These are phyloP conservation scores for Akanthomyces muscarius DNA, from an alignment of 2,329 filamentous ascomycete genomes.

Conservation along the genomic window DNA sequence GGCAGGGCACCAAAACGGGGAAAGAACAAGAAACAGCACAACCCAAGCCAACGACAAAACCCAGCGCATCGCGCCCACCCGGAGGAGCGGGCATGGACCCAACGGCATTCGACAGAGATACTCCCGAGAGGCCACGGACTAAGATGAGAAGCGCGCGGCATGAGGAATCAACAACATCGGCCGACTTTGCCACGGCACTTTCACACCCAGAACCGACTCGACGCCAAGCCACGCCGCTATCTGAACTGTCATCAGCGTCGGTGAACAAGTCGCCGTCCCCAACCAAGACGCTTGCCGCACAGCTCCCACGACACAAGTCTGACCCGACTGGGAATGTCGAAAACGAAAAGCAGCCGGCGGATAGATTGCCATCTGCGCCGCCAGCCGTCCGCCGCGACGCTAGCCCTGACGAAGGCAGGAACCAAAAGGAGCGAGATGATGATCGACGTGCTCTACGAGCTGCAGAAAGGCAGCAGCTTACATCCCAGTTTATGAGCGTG, in stretches of 20 bases:
- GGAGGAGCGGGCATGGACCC: conserved; percentile 34
- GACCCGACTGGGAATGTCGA: conserved; percentile 19
- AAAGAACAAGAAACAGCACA: conserved; percentile 8
- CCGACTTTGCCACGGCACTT: conserved; percentile 41
- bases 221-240: conserved; percentile 34
- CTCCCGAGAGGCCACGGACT: conserved; percentile 20
- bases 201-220: conserved; percentile 33
- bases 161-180: conserved; percentile 28
- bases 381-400: background rate
- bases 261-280: conserved; percentile 41
- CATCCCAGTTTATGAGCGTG: conserved; percentile 41
- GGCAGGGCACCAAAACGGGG: conserved; percentile 19
- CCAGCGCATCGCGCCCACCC: conserved; percentile 21
- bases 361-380: conserved; percentile 5
- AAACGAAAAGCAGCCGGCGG: conserved; percentile 2
- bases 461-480: conserved; percentile 39
- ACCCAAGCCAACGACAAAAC: conserved; percentile 5
- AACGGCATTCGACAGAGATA: conserved; percentile 37
- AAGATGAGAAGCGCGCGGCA: conserved; percentile 19
- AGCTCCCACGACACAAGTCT: conserved; percentile 20
- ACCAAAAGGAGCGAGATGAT: conserved; percentile 22
- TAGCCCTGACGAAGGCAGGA: conserved; percentile 5
- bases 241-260: conserved; percentile 37
- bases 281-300: conserved; percentile 23
- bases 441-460: conserved; percentile 26